Conservation (phyloP, 2,329 filamentous ascomycete genomes). For the Metarhizium guizhouense region DNA sequence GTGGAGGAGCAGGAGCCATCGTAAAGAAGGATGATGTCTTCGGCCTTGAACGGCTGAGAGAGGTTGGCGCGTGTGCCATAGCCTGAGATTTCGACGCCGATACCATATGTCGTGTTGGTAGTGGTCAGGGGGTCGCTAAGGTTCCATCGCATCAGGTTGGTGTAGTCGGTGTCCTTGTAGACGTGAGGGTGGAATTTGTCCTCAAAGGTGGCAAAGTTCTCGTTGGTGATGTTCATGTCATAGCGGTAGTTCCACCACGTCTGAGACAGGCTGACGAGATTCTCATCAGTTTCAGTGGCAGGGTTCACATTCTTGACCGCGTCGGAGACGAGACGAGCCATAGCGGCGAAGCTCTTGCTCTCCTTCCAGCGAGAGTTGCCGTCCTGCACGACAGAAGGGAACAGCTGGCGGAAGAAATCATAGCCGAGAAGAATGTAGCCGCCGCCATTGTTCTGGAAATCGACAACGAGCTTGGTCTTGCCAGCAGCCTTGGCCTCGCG, state of each 20-base stretch:
- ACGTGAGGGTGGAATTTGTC: constrained; percentile 32
- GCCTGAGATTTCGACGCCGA: constrained; percentile 30
- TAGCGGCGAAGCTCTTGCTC: constrained; percentile 30
- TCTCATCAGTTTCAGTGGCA: constrained; percentile 28
- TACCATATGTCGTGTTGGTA: constrained; percentile 21
- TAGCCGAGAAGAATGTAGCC: constrained; percentile 51
- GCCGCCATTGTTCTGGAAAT: constrained; percentile 38
- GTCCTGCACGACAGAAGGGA: constrained; percentile 26
- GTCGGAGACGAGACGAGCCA: constrained; percentile 34
- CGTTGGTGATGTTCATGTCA: constrained; percentile 36
- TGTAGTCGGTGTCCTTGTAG: constrained; percentile 44
- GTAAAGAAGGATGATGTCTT: constrained; percentile 50
- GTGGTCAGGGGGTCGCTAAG: constrained; percentile 32
- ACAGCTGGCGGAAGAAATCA: constrained; percentile 51
- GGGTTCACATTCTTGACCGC: constrained; percentile 36
- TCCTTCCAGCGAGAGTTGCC: constrained; percentile 31
- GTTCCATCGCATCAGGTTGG: constrained; percentile 42
- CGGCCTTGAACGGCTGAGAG: constrained; percentile 43
- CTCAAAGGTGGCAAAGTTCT: constrained; percentile 40
- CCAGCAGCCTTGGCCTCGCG: constrained; percentile 30
- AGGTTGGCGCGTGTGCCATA: constrained; percentile 29
- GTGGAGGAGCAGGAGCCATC: constrained; percentile 52
- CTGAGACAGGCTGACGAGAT: constrained; percentile 34
- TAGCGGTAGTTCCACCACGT: constrained; percentile 41
- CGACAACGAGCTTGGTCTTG: constrained; percentile 50